Evolutionary conservation across 2,329 filamentous ascomycete species (phyloP).

Genomic region (Phialocephala subalpina): DNA sequence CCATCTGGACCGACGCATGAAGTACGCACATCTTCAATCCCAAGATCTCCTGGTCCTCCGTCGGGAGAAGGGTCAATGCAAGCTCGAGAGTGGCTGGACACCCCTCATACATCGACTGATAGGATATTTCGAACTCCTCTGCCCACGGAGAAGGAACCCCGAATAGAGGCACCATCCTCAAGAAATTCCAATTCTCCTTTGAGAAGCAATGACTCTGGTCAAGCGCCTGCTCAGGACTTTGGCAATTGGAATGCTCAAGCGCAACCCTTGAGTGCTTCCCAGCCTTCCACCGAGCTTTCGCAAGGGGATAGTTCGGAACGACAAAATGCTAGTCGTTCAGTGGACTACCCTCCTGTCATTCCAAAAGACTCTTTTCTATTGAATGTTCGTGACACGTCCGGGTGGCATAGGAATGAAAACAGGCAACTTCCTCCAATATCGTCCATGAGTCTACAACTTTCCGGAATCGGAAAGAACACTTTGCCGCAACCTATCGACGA

Average conservation of each 20-base stretch:
- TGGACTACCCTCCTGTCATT: neutral
- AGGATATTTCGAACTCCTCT: slow-evolving; percentile 1
- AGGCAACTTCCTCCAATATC: neutral
- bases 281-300: neutral
- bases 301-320: neutral
- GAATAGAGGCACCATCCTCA: neutral
- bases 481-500: neutral
- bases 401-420: neutral
- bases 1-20: neutral
- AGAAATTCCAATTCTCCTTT: neutral
- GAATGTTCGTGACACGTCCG: neutral
- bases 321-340: neutral
- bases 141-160: neutral
- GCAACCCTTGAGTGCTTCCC: neutral
- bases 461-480: neutral
- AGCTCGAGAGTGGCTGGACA: neutral
- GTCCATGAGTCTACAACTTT: neutral
- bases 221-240: neutral
- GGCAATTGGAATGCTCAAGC: neutral
- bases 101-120: neutral
- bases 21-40: neutral
- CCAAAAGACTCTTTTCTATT: neutral
- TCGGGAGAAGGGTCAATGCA: neutral
- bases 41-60: neutral
- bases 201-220: neutral